Conservation (phyloP, 2,329 filamentous ascomycete species). For the Alternaria brassicae region DNA sequence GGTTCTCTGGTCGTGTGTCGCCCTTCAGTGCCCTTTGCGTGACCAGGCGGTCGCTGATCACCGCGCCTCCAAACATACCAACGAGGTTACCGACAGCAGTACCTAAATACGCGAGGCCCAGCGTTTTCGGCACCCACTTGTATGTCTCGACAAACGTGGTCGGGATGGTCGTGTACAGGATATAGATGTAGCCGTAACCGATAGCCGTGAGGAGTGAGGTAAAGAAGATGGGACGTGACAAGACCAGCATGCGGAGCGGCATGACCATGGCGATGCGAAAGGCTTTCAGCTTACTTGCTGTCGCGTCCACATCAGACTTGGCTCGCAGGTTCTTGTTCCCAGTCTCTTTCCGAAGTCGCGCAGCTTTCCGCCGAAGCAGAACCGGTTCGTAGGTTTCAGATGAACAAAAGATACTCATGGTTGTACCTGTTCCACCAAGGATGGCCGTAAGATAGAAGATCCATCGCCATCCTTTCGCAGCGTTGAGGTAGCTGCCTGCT, state of each 20-base stretch:
- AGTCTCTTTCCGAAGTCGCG: conserved; percentile 33
- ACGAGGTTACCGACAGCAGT: conserved; percentile 43
- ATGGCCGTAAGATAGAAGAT: conserved; percentile 17
- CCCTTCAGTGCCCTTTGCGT: conserved; percentile 21
- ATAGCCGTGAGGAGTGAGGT: conserved; percentile 53
- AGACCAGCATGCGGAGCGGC: conserved; percentile 61
- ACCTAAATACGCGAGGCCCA: conserved; percentile 36
- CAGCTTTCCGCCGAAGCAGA: conserved; percentile 46
- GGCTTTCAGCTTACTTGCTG: conserved; percentile 42
- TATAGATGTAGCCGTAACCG: conserved; percentile 51
- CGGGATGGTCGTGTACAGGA: conserved; percentile 38
- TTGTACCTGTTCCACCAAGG: not conserved
- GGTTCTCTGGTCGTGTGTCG: conserved; percentile 14
- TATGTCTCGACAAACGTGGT: conserved; percentile 31
- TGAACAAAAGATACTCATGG: conserved; percentile 48
- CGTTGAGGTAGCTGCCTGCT: conserved; percentile 27
- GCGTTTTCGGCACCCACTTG: conserved; percentile 21
- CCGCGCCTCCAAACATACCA: conserved; percentile 39
- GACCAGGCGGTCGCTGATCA: conserved; percentile 39
- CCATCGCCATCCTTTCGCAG: conserved; percentile 27
- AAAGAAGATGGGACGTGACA: conserved; percentile 60
- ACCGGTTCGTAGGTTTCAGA: conserved; percentile 37
- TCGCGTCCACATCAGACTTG: conserved; percentile 32
- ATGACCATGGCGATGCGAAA: conserved; percentile 49
- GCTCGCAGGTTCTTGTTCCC: conserved; percentile 42